phyloP scores from a whole-genome alignment of 345 rosid species.

The Camelina hispida region DNA sequence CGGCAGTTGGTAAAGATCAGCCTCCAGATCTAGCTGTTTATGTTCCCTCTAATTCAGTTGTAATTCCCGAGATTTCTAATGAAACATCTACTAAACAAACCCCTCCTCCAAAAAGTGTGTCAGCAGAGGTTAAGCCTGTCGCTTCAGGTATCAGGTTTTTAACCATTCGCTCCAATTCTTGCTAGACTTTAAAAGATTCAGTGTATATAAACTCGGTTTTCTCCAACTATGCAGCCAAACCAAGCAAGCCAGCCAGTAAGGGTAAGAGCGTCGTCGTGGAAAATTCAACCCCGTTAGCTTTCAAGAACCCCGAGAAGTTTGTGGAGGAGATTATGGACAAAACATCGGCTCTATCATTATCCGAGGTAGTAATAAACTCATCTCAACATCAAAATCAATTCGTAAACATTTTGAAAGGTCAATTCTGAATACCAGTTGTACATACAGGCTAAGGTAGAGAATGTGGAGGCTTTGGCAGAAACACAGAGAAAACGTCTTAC shows the following conservation, averaged over 20 bases:
- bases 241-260: constrained; percentile 47
- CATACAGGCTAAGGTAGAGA: constrained; percentile 56
- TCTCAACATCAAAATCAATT: neutral
- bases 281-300: constrained; percentile 41
- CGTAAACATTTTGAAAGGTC: neutral
- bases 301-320: constrained; percentile 58
- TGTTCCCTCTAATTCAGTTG: constrained; percentile 67
- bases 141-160: constrained; percentile 50
- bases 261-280: constrained; percentile 49
- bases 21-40: constrained; percentile 87
- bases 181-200: neutral
- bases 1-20: constrained; percentile 85
- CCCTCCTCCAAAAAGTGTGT: constrained; percentile 41
- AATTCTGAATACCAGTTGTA: constrained; percentile 9
- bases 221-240: constrained; percentile 57
- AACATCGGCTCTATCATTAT: constrained; percentile 59
- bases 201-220: neutral
- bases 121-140: constrained; percentile 49
- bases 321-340: constrained; percentile 74
- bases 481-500: constrained; percentile 55
- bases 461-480: constrained; percentile 49
- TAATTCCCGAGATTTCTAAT: constrained; percentile 58
- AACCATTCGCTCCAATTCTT: neutral
- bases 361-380: constrained; percentile 62
- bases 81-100: constrained; percentile 45